Base-by-base conservation (phyloP, 202 grass and related monocot species). In the Eragrostis tef region DNA sequence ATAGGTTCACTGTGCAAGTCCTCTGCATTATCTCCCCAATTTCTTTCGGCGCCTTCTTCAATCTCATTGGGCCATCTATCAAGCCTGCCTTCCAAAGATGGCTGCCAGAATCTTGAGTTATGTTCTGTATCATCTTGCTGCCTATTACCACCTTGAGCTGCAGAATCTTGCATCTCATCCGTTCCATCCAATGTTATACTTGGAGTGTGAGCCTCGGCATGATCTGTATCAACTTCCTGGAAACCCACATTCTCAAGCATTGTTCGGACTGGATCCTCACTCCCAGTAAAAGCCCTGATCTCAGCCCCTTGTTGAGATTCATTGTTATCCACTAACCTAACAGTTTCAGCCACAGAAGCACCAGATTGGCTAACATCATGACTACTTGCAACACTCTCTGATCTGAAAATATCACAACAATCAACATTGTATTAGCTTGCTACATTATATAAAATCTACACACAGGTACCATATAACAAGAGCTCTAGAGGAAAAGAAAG, bases 1-100 rank as follows among this genome's bases (percentile, higher is more conserved):
- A 71, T 42, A 72, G 71, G 74, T 84, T 92, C 92, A 85, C 79
- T 80, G 15, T 64, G 71, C 25, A 84, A 78, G 29, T 91, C 84
- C 20, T 91, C 90, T 68, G 78, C 74, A 50, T 91, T 86, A 77
- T 89, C 92, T 34, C 85, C 87, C 92, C 89, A 94, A 67, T 79
- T 96, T 84, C 74, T 86, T 57, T 86, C 88, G 70, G 75, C 76
- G 68, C 64, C 86, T 26, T 86, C 93, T 79, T 80, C 87, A 77
- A 76, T 82, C 71, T 87, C 86, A 86, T 79, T 62, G 1, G 85
- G 81, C 89, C 84, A 89, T 70, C 88, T 89, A 60, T 84, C 80
- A 82, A 79, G 86, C 69, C 81, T 87, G 26, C 24, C 83, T 66
- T 84, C 87, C 77, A 89, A 73, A 86, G 93, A 84, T 79, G 90